These are phyloP conservation scores for Halenospora varia DNA, from an alignment of 495 filamentous ascomycete genomes.

Conservation along the genomic window DNA sequence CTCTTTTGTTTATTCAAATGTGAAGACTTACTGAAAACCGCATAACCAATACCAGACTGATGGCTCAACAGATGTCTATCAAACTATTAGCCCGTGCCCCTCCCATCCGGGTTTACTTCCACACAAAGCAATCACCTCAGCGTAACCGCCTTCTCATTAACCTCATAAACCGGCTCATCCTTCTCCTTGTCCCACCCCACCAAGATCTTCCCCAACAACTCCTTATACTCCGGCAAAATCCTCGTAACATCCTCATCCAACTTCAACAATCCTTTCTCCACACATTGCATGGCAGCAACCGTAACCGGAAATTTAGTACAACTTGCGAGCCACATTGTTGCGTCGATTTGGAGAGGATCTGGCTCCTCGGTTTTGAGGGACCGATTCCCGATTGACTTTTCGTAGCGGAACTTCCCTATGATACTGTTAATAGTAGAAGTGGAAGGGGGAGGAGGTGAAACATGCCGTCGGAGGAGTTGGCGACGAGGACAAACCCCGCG, in stretches of 20 bases:
- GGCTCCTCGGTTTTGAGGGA: slow-evolving; percentile 8
- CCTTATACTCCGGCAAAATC: slow-evolving; percentile 27
- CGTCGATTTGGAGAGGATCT: slow-evolving; percentile 7
- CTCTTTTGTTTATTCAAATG: not conserved
- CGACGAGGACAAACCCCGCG: slow-evolving; percentile 19
- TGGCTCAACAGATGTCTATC: slow-evolving; percentile 23
- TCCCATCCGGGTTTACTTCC: not conserved
- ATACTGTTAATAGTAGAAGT: not conserved
- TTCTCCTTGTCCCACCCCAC: slow-evolving; percentile 20
- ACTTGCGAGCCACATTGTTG: slow-evolving; percentile 37
- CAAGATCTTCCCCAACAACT: slow-evolving; percentile 24
- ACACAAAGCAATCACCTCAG: slow-evolving; percentile 1
- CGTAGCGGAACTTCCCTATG: slow-evolving; percentile 6
- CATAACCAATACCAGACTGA: slow-evolving; percentile 15
- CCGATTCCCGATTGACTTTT: slow-evolving; percentile 14
- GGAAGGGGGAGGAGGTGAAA: not conserved
- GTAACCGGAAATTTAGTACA: slow-evolving; percentile 53
- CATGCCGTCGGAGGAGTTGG: slow-evolving; percentile 1
- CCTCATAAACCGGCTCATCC: slow-evolving; percentile 10
- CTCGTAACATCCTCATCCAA: slow-evolving; percentile 21
- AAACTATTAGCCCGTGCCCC: not conserved
- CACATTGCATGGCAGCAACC: slow-evolving; percentile 57
- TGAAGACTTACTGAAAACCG: slow-evolving; percentile 2
- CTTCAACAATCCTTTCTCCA: slow-evolving; percentile 48
- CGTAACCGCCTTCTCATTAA: slow-evolving; percentile 19